phyloP scores from a whole-genome alignment of 2,329 filamentous ascomycete genomes.

The Neonectria faginata region DNA sequence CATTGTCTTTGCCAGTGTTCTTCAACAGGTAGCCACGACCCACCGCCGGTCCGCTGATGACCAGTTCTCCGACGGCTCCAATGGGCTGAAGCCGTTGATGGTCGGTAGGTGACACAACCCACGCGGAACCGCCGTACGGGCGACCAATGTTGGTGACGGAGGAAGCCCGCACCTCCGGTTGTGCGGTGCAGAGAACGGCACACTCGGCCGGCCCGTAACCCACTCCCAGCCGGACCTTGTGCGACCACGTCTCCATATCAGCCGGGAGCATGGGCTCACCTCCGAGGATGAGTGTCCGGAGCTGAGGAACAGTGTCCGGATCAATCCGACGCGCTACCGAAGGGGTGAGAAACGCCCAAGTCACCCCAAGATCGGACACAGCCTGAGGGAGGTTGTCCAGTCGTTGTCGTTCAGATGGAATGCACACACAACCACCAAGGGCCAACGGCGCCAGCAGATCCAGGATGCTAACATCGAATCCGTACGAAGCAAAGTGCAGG shows the following conservation, averaged over 20 bases:
- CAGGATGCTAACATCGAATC: constrained; percentile 40
- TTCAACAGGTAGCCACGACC: constrained; percentile 14
- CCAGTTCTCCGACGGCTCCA: constrained; percentile 17
- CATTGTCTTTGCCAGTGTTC: not conserved
- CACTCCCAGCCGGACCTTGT: constrained; percentile 7
- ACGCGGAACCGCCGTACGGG: not conserved
- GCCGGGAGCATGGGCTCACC: constrained; percentile 14
- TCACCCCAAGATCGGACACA: constrained; percentile 35
- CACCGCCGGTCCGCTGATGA: constrained; percentile 12
- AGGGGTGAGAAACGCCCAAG: constrained; percentile 26
- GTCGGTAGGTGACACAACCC: constrained; percentile 9
- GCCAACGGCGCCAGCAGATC: constrained; percentile 36
- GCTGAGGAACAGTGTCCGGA: constrained; percentile 8
- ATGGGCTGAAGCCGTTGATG: constrained; percentile 10
- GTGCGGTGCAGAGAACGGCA: constrained; percentile 3
- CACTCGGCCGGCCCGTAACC: constrained; percentile 16
- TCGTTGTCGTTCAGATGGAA: constrained; percentile 34
- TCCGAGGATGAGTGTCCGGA: not conserved
- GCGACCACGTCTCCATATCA: constrained; percentile 6
- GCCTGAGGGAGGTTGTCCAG: constrained; percentile 29
- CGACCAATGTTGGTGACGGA: constrained; percentile 2
- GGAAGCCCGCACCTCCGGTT: not conserved
- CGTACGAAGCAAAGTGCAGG: constrained; percentile 39
- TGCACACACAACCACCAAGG: constrained; percentile 40
- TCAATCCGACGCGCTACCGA: constrained; percentile 2